Evolutionary conservation across 192 early-diverging fungal species (phyloP).

Genomic region (Gamsiella multidivaricata): DNA sequence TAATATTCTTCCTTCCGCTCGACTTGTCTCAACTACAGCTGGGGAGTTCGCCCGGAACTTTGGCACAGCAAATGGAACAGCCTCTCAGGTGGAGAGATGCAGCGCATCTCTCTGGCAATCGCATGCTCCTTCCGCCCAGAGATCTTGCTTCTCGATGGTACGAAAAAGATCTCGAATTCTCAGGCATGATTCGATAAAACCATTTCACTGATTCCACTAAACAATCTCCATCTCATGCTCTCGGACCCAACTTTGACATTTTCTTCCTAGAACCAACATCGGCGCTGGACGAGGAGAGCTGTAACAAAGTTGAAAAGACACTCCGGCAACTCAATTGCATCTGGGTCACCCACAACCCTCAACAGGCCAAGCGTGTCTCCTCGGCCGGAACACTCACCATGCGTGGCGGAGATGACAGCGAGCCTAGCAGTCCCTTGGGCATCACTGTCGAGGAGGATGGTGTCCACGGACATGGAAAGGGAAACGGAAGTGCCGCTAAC

Average conservation of each 20-base stretch:
- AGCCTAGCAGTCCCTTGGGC: background rate
- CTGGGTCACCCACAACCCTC: constrained; percentile 84
- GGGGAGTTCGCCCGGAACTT: constrained; percentile 71
- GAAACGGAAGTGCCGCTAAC: too few species aligned
- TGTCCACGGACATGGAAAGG: background rate
- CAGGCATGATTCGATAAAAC: too few species aligned
- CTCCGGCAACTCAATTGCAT: constrained; percentile 73
- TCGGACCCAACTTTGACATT: background rate
- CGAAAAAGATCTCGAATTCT: background rate
- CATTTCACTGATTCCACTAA: too few species aligned
- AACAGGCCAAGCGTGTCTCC: constrained; percentile 72
- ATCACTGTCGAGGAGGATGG: constrained; percentile 2
- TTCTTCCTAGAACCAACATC: constrained; percentile 84
- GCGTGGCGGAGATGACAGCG: constrained; percentile 33
- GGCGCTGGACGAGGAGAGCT: constrained; percentile 81
- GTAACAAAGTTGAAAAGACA: constrained; percentile 76
- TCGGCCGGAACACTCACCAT: constrained; percentile 38
- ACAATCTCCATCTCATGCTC: background rate
- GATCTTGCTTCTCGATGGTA: constrained; percentile 84
- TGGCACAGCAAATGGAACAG: constrained; percentile 83
- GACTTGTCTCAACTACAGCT: too few species aligned
- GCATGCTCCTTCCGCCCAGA: constrained; percentile 80
- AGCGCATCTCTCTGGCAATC: constrained; percentile 84
- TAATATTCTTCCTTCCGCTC: constrained; percentile 8
- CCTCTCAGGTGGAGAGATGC: constrained; percentile 88